phyloP scores from a whole-genome alignment of 305 asterid genomes.

The Fraxinus floribunda region DNA sequence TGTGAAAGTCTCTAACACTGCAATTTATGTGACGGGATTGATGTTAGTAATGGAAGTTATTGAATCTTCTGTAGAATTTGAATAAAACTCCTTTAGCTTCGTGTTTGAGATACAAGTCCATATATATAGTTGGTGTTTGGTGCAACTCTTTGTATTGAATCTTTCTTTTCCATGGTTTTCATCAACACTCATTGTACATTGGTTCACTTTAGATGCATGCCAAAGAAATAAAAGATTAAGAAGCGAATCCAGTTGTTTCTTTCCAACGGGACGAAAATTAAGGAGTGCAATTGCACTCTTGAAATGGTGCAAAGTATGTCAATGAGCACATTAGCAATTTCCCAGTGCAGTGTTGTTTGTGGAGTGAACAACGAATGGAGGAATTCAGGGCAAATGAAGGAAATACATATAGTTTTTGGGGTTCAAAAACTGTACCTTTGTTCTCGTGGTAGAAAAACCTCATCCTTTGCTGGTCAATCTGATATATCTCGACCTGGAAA shows the following conservation, averaged over 20 bases:
- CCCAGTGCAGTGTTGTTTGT: conserved; percentile 51
- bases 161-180: background rate
- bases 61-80: background rate
- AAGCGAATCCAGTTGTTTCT: background rate
- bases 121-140: background rate
- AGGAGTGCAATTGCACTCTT: conserved; percentile 23
- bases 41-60: background rate
- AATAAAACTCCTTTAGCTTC: background rate
- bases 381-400: conserved; percentile 39
- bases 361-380: conserved; percentile 40
- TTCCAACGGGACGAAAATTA: background rate
- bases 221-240: conserved; percentile 24
- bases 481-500: conserved; percentile 35
- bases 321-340: conserved; percentile 45
- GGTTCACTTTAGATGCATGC: conserved; percentile 25
- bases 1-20: conserved; percentile 8
- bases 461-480: conserved; percentile 33
- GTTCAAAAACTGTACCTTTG: conserved; percentile 37
- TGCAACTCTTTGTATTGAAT: conserved; percentile 7
- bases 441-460: conserved; percentile 36
- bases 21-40: conserved; percentile 17
- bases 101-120: conserved; percentile 3
- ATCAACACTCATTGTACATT: background rate
- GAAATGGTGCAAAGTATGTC: conserved; percentile 59
- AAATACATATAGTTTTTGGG: conserved; percentile 37